These are phyloP conservation scores for Fistulinella cinereoalba DNA, from an alignment of 1,284 basidiomycete species.

Conservation along the genomic window DNA sequence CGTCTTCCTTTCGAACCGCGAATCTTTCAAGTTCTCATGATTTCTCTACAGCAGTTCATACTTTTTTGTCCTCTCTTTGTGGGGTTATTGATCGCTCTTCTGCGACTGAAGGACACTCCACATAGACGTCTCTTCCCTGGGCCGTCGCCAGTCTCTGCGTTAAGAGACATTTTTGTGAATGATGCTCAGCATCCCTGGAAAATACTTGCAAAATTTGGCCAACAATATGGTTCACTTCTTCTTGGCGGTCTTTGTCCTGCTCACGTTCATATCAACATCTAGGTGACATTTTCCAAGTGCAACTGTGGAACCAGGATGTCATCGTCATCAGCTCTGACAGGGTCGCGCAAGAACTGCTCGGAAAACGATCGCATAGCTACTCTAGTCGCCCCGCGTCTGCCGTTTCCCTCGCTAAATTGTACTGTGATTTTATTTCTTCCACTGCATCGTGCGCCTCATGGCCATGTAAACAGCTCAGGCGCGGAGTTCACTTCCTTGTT, in stretches of 20 bases:
- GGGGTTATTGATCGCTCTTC: conserved; percentile 3
- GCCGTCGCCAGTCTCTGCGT: conserved; percentile 17
- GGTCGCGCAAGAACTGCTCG: conserved; percentile 24
- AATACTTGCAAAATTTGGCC: conserved; percentile 20
- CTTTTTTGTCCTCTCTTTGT: conserved; percentile 13
- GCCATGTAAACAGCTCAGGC: conserved; percentile 15
- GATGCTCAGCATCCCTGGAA: conserved; percentile 20
- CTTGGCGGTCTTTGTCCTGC: not conserved
- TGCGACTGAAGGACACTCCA: conserved; percentile 7
- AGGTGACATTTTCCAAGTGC: conserved; percentile 23
- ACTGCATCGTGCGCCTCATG: not conserved
- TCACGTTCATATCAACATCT: not conserved
- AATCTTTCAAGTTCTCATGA: not conserved
- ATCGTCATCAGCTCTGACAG: conserved; percentile 25
- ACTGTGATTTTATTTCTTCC: not conserved
- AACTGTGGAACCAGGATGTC: conserved; percentile 15
- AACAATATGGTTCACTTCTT: conserved; percentile 19
- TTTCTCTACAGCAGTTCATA: not conserved
- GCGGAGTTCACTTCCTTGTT: conserved; percentile 22
- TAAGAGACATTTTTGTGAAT: conserved; percentile 22
- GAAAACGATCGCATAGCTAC: conserved; percentile 21
- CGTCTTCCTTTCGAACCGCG: too few relatives aligned
- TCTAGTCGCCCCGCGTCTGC: conserved; percentile 21
- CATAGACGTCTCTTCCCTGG: conserved; percentile 5
- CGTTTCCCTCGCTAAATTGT: conserved; percentile 18